Evolutionary conservation across 2,329 filamentous ascomycete species (phyloP), one percentile per base, ranked within the genome.

Genomic region (Paecilomyces sp.): DNA sequence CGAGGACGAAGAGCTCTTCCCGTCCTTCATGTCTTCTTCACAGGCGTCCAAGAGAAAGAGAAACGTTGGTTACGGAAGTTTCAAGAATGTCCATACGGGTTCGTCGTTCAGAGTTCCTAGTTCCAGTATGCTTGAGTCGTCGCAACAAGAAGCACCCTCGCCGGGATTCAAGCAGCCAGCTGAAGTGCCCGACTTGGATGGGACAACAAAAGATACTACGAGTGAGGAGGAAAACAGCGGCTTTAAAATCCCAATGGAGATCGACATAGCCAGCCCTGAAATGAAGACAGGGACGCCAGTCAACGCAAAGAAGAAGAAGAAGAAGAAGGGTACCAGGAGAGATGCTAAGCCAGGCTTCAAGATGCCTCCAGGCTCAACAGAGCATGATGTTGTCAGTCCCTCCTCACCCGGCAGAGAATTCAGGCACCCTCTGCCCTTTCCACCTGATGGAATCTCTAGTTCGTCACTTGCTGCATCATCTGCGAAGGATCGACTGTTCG

Each of bases 401-500:
- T 62, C 61, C 12, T 56, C 60, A 22, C 34, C 54, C 5, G 36
- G 30, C 1, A 57, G 64, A 1, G 55, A 60, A 47, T 73, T 74
- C 55, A 73, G 68, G 61, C 51, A 67, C 6, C 70, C 71, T 6
- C 62, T 63, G 2, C 51, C 57, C 5, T 58, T 70, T 15, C 66
- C 68, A 4, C 60, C 59, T 13, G 66, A 67, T 54, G 63, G 58
- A 8, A 62, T 64, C 15, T 67, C 70, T 8, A 69, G 64, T 58
- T 70, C 71, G 9, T 74, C 73, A 3, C 55, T 70, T 13, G 65
- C 64, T 12, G 63, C 67, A 28, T 65, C 63, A 25, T 69, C 67
- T 4, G 60, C 60, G 51, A 65, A 64, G 24, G 64, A 68, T 12
- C 52, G 56, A 22, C 36, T 64, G n/a, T 60, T 69, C 25, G 69